phyloP scores from a whole-genome alignment of 805 yeast genomes.

The Candida wancherniae region DNA sequence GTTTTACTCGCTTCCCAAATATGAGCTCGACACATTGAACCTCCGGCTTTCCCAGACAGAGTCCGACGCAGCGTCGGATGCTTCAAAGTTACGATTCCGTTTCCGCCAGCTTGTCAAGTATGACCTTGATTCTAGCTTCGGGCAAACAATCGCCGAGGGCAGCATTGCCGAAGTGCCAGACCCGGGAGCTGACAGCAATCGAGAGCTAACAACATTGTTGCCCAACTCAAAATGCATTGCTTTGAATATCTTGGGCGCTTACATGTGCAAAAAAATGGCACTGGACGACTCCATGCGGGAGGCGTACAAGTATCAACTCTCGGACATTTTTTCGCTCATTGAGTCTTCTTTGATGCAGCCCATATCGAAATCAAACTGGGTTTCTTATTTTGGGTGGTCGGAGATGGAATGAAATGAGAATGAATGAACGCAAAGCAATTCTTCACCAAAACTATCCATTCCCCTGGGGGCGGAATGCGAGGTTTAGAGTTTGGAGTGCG shows the following conservation, averaged over 20 bases:
- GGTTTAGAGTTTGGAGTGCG: too few relatives aligned
- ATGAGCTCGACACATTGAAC: slow-evolving; percentile 24
- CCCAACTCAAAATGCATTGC: slow-evolving; percentile 16
- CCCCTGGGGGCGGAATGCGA: too few relatives aligned
- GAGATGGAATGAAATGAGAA: background rate
- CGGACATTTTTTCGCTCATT: slow-evolving; percentile 8
- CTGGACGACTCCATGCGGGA: too few relatives aligned
- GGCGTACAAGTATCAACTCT: slow-evolving; percentile 1
- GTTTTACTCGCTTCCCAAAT: slow-evolving; percentile 16
- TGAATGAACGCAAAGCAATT: too few relatives aligned
- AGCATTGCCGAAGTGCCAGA: too few relatives aligned
- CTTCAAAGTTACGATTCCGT: slow-evolving; percentile 24
- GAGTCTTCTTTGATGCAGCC: slow-evolving; percentile 8
- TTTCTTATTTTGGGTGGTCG: slow-evolving; percentile 13
- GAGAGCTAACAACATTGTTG: too few relatives aligned
- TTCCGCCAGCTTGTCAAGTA: slow-evolving; percentile 31
- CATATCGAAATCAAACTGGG: slow-evolving; percentile 12
- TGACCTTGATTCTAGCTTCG: too few relatives aligned
- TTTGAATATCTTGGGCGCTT: slow-evolving; percentile 7
- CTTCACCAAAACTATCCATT: too few relatives aligned
- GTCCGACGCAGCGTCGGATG: slow-evolving; percentile 22
- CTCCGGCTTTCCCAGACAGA: too few relatives aligned
- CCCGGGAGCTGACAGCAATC: too few relatives aligned
- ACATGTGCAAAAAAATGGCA: background rate
- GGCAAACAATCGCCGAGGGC: too few relatives aligned